Evolutionary conservation across 352 stramenopile genomes (phyloP).

Genomic region (Nothophytophthora sp.): DNA sequence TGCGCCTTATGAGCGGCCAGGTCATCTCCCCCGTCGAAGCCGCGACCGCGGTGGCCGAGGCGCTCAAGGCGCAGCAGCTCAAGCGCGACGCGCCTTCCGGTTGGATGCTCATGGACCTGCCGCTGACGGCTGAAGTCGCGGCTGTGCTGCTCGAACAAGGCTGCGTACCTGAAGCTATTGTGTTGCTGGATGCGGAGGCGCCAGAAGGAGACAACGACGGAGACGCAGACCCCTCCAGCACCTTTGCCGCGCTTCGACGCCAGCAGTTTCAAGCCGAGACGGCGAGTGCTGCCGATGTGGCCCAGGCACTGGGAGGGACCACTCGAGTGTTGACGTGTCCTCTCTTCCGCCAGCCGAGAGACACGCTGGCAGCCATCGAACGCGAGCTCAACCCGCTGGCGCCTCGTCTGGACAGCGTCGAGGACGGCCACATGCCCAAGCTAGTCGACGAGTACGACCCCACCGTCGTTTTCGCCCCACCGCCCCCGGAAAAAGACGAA

Average conservation of each 20-base stretch:
- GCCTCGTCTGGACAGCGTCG: conserved; percentile 39
- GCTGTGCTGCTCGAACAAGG: conserved; percentile 34
- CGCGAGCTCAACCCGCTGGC: conserved; percentile 38
- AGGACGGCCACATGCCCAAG: conserved; percentile 39
- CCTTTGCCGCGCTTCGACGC: conserved; percentile 19
- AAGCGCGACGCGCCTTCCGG: conserved; percentile 6
- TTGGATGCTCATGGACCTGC: conserved; percentile 65
- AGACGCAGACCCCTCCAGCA: neutral
- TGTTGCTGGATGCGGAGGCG: conserved; percentile 40
- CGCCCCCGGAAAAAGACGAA: conserved; percentile 17
- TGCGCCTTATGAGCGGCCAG: conserved; percentile 42
- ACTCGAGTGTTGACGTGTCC: conserved; percentile 25
- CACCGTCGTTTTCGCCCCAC: conserved; percentile 27
- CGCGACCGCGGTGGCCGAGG: conserved; percentile 23
- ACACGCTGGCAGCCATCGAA: conserved; percentile 33
- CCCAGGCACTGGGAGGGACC: conserved; percentile 8
- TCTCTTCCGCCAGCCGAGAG: conserved; percentile 21
- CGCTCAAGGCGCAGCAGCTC: conserved; percentile 13
- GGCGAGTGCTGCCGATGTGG: conserved; percentile 9
- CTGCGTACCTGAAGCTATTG: conserved; percentile 54
- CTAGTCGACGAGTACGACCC: conserved; percentile 29
- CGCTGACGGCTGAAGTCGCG: conserved; percentile 34
- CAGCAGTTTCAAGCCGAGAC: conserved; percentile 32
- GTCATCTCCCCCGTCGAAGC: conserved; percentile 20
- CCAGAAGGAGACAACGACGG: conserved; percentile 12